Base-by-base conservation (phyloP, 305 asterid genomes). In the Rubia tinctorum region DNA sequence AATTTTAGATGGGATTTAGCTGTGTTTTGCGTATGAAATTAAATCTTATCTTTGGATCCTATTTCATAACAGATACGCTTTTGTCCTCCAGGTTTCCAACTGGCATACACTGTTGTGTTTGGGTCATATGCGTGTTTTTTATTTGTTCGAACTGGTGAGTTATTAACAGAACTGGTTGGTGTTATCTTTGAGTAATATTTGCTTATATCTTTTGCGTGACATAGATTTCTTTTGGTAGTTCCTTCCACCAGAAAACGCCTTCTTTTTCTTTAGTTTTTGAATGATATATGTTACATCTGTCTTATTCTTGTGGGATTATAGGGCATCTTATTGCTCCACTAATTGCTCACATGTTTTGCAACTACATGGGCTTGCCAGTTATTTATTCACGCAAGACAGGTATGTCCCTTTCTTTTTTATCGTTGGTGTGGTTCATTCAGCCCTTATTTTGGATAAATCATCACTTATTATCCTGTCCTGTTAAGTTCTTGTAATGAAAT, bases 261-360 rank as follows among this genome's bases (percentile, higher is more conserved):
- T 15, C n/a, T 63, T 63, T 12, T 63, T 63, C 18, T 27, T 10
- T 27, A n/a, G n/a, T 62, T 7, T 61, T 0, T 37, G 11, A 43
- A 40, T 66, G 25, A 22, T 15, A 6, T 23, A 6, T 13, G 47
- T 56, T 18, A 34, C 8, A 53, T 67, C 61, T 49, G 62, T 18
- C 69, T 60, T 34, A 25, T 58, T 45, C 64, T 72, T 53, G 60
- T 53, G 60, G 69, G 42, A 56, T 69, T 64, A 72, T 90, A 95
- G 99, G 99, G 59, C 90, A 90, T 82, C 84, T 89, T 63, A 56
- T 84, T 56, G 89, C 96, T 81, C 97, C 99, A 20, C 79, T 95
- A 42, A 80, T 88, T 53, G 96, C 97, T 75, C 99, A 95, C 81
- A 78, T 92, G 23, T 90, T 95, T 74, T 95, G 99, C 89, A 95